Percentiles rank a stretch among this genome's conserved stretches.
phyloP scores from a whole-genome alignment of 2,329 filamentous ascomycete species.

The Exserohilum rostratum region DNA sequence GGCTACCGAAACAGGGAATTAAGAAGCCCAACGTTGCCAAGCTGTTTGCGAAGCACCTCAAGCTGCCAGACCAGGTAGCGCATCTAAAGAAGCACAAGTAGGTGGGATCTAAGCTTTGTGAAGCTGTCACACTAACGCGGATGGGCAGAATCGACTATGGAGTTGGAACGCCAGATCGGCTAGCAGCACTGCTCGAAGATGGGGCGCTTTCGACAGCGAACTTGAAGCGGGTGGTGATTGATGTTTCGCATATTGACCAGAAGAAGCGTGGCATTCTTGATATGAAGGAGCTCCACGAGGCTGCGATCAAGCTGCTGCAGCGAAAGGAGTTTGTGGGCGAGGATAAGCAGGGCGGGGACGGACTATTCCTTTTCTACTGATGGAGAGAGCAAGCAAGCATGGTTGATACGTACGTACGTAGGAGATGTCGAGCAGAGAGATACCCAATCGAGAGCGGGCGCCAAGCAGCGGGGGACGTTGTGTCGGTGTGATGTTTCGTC shows the following conservation, averaged over 20 bases:
- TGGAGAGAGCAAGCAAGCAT: background rate
- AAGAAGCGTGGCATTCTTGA: conserved; percentile 95
- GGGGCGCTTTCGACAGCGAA: conserved; percentile 73
- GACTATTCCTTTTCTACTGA: conserved; percentile 44
- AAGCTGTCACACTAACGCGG: conserved; percentile 27
- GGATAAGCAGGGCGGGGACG: conserved; percentile 33
- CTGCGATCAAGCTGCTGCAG: conserved; percentile 76
- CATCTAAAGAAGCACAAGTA: conserved; percentile 70
- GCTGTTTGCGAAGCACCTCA: conserved; percentile 98
- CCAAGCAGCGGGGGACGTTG: too few species aligned
- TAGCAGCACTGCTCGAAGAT: conserved; percentile 83
- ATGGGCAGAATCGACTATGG: conserved; percentile 74
- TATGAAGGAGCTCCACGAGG: conserved; percentile 90
- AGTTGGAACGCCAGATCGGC: conserved; percentile 83
- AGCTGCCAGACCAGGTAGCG: conserved; percentile 82
- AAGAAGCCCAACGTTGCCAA: conserved; percentile 83
- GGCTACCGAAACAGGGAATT: conserved; percentile 42
- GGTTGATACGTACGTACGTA: too few species aligned
- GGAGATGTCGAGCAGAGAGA: conserved; percentile 10
- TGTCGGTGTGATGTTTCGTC: background rate
- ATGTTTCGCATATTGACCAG: conserved; percentile 90
- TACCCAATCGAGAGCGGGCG: conserved; percentile 11
- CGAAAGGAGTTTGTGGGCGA: conserved; percentile 67
- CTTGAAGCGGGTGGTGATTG: conserved; percentile 81
- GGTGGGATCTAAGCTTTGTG: conserved; percentile 23